Percentiles rank a stretch among this genome's conserved stretches.
These are phyloP conservation scores for Jamesozyma piceae DNA, from an alignment of 805 yeast species.

Conservation along the genomic window DNA sequence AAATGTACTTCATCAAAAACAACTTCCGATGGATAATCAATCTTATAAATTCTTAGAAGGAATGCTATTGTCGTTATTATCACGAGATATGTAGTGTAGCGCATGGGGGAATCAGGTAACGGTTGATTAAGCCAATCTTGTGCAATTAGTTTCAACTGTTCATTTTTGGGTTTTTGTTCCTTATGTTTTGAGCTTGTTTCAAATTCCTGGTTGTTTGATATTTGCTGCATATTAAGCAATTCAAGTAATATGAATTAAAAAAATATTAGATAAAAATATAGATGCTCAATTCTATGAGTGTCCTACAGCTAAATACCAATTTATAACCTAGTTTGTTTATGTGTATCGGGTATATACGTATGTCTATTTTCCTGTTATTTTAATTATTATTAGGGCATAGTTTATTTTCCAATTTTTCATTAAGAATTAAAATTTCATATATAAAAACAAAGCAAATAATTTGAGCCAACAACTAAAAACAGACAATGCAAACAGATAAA, in stretches of 20 bases:
- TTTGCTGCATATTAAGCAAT: neutral
- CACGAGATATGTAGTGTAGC: slow-evolving; percentile 40
- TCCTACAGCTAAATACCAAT: too few species aligned
- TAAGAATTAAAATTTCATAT: neutral
- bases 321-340: too few species aligned
- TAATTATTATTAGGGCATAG: neutral
- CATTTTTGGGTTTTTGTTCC: neutral
- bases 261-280: too few species aligned
- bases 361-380: too few species aligned
- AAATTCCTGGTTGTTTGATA: neutral
- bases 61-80: slow-evolving; percentile 60
- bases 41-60: slow-evolving; percentile 49
- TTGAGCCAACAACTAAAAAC: too few species aligned
- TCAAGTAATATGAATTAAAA: too few species aligned
- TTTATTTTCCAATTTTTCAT: neutral
- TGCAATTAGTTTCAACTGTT: neutral
- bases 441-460: neutral
- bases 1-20: slow-evolving; percentile 85
- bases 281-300: too few species aligned
- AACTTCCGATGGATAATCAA: slow-evolving; percentile 60
- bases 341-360: too few species aligned
- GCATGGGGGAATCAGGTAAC: slow-evolving; percentile 19
- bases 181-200: neutral
- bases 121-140: neutral
- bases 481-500: too few species aligned